Percentiles rank a stretch among this genome's conserved stretches.
Evolutionary conservation across 2,329 filamentous ascomycete species (phyloP).

Genomic region (Aspergillus caelatus): DNA sequence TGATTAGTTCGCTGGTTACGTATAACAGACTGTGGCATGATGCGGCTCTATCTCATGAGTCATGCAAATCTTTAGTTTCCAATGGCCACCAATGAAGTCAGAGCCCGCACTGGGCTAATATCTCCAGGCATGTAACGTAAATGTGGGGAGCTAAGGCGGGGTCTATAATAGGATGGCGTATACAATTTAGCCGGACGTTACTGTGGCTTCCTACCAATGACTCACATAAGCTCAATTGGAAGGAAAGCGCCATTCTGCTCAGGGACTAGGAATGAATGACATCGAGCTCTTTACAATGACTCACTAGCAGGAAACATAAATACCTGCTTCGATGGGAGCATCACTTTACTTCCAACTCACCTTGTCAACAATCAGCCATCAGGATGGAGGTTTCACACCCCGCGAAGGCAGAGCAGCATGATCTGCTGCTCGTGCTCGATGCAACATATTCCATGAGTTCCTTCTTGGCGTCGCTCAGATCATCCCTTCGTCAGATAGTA

Average conservation of each 20-base stretch:
- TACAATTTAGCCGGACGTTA: too few species aligned
- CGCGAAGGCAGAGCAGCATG: background rate
- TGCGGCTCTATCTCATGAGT: background rate
- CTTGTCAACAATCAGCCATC: background rate
- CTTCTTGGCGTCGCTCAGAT: conserved; percentile 49
- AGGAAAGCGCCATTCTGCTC: too few species aligned
- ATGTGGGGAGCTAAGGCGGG: background rate
- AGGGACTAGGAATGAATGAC: too few species aligned
- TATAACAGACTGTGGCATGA: background rate
- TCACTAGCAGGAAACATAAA: background rate
- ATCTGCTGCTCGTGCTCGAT: conserved; percentile 22
- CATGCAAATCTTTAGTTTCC: background rate
- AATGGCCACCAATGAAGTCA: background rate
- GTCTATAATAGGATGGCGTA: background rate
- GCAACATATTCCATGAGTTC: conserved; percentile 21
- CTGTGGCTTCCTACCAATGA: too few species aligned
- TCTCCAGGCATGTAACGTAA: background rate
- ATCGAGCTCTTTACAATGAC: background rate
- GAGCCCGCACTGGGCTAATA: background rate
- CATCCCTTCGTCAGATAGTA: conserved; percentile 55
- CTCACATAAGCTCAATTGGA: too few species aligned
- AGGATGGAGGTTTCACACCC: background rate
- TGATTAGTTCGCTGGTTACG: too few species aligned
- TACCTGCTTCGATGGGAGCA: background rate
- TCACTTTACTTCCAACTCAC: background rate